Conservation (phyloP, 2,329 filamentous ascomycete species). For the Paramyrothecium sp. region DNA sequence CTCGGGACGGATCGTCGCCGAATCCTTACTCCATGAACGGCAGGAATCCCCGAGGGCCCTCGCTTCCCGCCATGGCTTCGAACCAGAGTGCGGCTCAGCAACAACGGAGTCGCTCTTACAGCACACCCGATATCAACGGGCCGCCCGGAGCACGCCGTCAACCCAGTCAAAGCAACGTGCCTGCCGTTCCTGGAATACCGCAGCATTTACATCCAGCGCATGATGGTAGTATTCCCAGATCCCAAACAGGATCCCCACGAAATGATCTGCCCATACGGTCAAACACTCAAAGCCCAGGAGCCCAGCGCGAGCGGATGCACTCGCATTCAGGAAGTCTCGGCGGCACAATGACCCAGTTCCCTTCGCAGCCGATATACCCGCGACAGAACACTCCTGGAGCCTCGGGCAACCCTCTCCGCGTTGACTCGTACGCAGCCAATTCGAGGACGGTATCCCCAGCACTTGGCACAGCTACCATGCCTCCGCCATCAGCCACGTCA, state of each 20-base stretch:
- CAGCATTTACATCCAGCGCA: constrained; percentile 62
- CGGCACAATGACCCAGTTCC: constrained; percentile 55
- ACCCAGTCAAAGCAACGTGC: constrained; percentile 55
- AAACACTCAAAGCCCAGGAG: constrained; percentile 69
- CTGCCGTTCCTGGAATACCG: constrained; percentile 75
- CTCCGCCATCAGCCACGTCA: constrained; percentile 22
- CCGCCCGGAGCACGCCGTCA: constrained; percentile 59
- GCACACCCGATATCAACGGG: constrained; percentile 85
- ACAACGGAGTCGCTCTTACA: constrained; percentile 83
- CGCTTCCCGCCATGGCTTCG: constrained; percentile 69
- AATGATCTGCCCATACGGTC: constrained; percentile 65
- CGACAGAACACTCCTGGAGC: constrained; percentile 44
- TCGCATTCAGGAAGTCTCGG: constrained; percentile 47
- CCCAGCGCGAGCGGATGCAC: constrained; percentile 59
- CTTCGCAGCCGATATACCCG: constrained; percentile 51
- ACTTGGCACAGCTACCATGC: constrained; percentile 31
- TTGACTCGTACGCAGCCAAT: constrained; percentile 36
- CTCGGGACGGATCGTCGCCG: constrained; percentile 69
- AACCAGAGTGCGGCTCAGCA: constrained; percentile 58
- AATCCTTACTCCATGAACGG: constrained; percentile 63
- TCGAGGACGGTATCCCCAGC: constrained; percentile 46
- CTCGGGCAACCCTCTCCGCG: constrained; percentile 31
- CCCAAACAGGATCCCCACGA: constrained; percentile 77
- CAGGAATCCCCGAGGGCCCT: constrained; percentile 72
- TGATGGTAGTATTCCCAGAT: constrained; percentile 69